Conservation (phyloP, 306 rosid species). For the Oxytropis ochrocephala region DNA sequence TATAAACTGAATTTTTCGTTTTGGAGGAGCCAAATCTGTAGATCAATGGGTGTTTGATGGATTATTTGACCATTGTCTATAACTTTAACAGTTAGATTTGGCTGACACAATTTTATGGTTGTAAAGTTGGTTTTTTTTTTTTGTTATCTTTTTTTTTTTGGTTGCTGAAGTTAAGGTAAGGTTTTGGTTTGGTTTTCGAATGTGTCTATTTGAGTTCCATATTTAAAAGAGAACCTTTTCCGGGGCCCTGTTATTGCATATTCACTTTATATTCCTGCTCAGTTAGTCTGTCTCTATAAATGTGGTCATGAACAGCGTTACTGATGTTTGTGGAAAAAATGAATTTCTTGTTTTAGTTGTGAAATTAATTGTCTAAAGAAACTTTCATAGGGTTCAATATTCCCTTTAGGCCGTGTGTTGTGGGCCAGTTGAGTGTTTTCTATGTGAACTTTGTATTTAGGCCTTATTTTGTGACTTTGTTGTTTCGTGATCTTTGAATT, state of each 20-base stretch:
- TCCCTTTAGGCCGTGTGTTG: no score
- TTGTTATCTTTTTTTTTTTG: no score
- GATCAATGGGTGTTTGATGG: background rate
- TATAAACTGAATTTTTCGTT: background rate
- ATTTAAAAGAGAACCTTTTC: background rate
- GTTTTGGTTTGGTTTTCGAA: background rate
- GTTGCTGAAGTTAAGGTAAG: background rate
- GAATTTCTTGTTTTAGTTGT: background rate
- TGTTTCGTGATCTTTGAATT: no score
- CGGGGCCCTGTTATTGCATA: background rate
- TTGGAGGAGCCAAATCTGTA: background rate
- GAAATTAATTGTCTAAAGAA: background rate
- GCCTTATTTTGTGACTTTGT: no score
- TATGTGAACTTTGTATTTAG: no score
- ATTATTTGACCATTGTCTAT: background rate
- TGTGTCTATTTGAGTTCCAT: background rate
- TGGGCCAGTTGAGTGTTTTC: no score
- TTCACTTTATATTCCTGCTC: background rate
- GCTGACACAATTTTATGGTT: background rate
- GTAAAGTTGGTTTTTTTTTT: background rate
- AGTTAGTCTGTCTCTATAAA: background rate
- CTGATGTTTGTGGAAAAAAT: background rate
- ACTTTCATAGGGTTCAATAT: background rate
- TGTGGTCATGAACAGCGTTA: background rate
- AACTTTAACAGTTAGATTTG: background rate